Base-by-base conservation (phyloP, 2,329 filamentous ascomycete species). In the Colletotrichum sp. region DNA sequence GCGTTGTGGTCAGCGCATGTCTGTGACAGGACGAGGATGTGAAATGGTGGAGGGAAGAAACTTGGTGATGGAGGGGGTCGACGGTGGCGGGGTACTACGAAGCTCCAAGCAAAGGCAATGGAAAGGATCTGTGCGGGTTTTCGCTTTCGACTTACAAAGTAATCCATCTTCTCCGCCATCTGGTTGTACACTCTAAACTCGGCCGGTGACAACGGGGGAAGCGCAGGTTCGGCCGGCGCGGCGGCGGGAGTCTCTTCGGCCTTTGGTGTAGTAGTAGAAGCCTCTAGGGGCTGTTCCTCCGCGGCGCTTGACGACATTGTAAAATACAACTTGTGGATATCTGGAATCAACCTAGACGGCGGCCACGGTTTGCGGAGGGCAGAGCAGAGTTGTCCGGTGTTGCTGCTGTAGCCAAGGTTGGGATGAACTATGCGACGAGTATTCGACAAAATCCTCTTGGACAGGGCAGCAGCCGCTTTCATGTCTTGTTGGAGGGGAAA, bases 91-190 rank as follows among this genome's bases (percentile, higher is more conserved):
- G 64, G 64, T 5, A 26, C 13, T 3, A 15, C 9, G 15, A 60
- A 12, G 34, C 24, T 63, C 28, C n/a, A 3, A 39, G 6, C n/a
- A 28, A 18, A 22, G 26, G 18, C 1, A 12, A 28, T 6, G 13
- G 24, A 28, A 10, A 34, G 34, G 12, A 15, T 26, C 22, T 8
- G n/a, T 13, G 36, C 68, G 73, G 36, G 44, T 52, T 52, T 52
- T 22, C 12, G n/a, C 0, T 22, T 52, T 7, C n/a, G 10, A 52
- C 89, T 80, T 87, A 93, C 92, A 85, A 93, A 96, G 77, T 90
- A 86, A 60, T 96, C 90, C 95, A 96, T 96, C 78, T 91, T 89
- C 72, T 94, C 94, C 0, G 94, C 93, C 81, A 95, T 86, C n/a
- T 88, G 88, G 84, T 96, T 96, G 84, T 94, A 96, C 52, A 88